Evolutionary conservation across 345 rosid species (phyloP).

Genomic region (Eucalyptus leucophloia): DNA sequence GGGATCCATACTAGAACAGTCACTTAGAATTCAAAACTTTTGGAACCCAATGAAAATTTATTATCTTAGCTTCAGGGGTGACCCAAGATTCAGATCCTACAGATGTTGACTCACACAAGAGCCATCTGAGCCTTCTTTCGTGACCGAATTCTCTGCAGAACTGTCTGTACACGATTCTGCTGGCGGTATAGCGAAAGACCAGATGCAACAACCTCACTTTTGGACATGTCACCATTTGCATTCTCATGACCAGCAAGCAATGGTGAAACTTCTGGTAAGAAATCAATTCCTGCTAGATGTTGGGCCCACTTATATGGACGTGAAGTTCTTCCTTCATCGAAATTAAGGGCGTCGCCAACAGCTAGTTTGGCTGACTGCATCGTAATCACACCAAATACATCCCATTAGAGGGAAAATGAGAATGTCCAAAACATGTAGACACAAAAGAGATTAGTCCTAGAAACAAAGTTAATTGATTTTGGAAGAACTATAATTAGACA

Average conservation of each 20-base stretch:
- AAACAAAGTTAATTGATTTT: not conserved
- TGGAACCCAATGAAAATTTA: not conserved
- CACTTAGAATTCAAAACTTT: not conserved
- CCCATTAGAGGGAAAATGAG: not conserved
- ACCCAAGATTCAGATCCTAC: conserved; percentile 23
- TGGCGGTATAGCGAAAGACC: conserved; percentile 56
- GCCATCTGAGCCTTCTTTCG: conserved; percentile 58
- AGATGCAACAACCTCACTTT: conserved; percentile 32
- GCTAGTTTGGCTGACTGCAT: conserved; percentile 83
- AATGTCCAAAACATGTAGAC: not conserved
- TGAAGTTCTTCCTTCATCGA: conserved; percentile 49
- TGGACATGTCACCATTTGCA: conserved; percentile 27
- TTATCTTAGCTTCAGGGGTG: not conserved
- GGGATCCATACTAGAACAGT: not conserved
- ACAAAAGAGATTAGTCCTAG: not conserved
- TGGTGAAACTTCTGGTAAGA: conserved; percentile 81
- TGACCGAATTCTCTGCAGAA: conserved; percentile 68
- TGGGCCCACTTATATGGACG: conserved; percentile 96
- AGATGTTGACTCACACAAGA: conserved; percentile 64
- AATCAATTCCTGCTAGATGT: conserved; percentile 87
- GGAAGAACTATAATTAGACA: not conserved
- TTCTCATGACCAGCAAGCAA: conserved; percentile 37
- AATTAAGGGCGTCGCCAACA: conserved; percentile 35
- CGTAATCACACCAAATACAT: conserved; percentile 3
- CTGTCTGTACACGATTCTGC: conserved; percentile 59